Evolutionary conservation across 192 early-diverging fungal species (phyloP), one percentile per base, ranked within the genome.

Genomic region (Linnemannia elongata): DNA sequence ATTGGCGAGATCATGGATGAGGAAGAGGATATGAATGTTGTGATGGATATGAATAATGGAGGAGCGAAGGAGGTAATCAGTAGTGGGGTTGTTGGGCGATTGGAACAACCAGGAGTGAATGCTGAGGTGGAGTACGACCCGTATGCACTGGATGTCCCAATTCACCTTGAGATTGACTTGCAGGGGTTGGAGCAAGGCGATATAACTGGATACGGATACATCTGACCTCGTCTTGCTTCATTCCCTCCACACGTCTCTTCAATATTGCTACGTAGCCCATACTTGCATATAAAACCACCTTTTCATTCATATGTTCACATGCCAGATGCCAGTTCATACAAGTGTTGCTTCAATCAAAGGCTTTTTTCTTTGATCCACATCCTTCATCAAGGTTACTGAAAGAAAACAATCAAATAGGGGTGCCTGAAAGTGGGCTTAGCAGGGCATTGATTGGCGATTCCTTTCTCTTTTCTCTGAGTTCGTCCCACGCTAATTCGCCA

Each of bases 101-200:
- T 66, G 30, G 60, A 66, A 30, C 60, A 66, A 15, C 60, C 60
- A 18, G 42, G 27, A 15, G 45, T 12, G 45, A 49, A 49, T n/a
- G 20, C 36, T 63, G 75, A 78, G 30, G 41, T 24, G 30, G 76
- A 70, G 63, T 76, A 77, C 39, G 85, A 87, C 55, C 85, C 79
- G 0, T 87, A 87, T 54, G 85, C 85, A 22, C 35, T 87, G 9
- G 85, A 87, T 66, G 85, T 87, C 9, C 79, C 85, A 41, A 81
- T 87, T n/a, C 81, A 87, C 44, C 47, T 87, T 10, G 85, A 77
- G 73, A 81, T 87, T 24, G 85, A 87, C 63, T 44, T 87, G 15
- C 79, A 87, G n/a, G 85, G 79, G 27, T 44, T 87, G 30, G 76
- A 74, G 45, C 79, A 87, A 49, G 85, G 75, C 0, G 79, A 87